Percentiles rank a stretch among this genome's conserved stretches.
phyloP scores from a whole-genome alignment of 116 monocot species.

The Zostera marina region DNA sequence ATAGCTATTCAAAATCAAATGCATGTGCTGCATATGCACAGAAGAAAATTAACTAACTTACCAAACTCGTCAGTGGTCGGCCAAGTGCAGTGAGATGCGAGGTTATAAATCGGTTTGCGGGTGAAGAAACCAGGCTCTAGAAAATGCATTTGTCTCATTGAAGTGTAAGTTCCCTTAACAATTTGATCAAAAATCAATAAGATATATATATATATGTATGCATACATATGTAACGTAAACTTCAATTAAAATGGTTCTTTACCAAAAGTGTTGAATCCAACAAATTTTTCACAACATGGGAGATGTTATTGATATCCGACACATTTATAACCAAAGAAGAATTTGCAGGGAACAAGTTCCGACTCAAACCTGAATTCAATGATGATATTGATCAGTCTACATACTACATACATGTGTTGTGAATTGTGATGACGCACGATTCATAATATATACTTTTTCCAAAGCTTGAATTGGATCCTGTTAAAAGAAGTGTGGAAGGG shows the following conservation, averaged over 20 bases:
- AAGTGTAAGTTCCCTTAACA: conserved; percentile 26
- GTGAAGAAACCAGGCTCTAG: conserved; percentile 30
- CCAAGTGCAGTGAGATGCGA: too few relatives aligned
- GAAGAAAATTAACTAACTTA: conserved; percentile 32
- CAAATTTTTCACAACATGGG: conserved; percentile 13
- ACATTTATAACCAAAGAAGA: neutral
- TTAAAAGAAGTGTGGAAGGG: conserved; percentile 32
- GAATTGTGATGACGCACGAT: too few relatives aligned
- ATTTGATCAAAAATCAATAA: neutral
- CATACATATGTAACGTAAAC: too few relatives aligned
- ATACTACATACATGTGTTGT: too few relatives aligned
- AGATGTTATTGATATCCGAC: neutral
- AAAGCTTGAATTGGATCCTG: conserved; percentile 34
- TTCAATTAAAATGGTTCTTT: conserved; percentile 4
- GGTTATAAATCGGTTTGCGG: too few relatives aligned
- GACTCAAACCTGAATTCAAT: conserved; percentile 6
- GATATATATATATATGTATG: neutral
- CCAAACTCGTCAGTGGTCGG: too few relatives aligned
- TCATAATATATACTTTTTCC: conserved; percentile 30
- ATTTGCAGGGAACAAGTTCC: conserved; percentile 24
- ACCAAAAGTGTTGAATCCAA: conserved; percentile 25
- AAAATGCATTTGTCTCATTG: conserved; percentile 2
- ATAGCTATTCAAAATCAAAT: too few relatives aligned
- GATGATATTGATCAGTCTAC: too few relatives aligned
- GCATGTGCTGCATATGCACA: too few relatives aligned